Conservation (phyloP, 116 monocot genomes). For the Phalaenopsis hybrid region DNA sequence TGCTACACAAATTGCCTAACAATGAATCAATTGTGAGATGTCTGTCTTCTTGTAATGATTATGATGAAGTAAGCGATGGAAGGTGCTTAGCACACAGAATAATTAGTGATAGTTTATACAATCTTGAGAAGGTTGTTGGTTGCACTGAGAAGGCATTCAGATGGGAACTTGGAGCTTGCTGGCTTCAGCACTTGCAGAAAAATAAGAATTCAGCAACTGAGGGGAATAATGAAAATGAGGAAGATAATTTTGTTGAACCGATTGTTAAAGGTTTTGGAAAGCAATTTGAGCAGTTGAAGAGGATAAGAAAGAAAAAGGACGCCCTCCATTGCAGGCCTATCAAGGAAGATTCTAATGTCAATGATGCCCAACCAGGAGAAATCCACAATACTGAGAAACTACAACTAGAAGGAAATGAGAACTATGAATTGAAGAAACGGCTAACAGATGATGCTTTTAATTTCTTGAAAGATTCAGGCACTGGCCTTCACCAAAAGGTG, state of each 20-base stretch:
- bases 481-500: constrained; percentile 78
- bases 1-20: constrained; percentile 21
- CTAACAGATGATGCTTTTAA: constrained; percentile 49
- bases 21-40: constrained; percentile 14
- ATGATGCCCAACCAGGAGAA: background rate
- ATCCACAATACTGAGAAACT: constrained; percentile 9
- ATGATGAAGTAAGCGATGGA: constrained; percentile 18
- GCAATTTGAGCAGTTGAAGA: constrained; percentile 51
- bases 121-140: constrained; percentile 26
- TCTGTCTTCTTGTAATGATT: constrained; percentile 12
- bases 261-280: constrained; percentile 57
- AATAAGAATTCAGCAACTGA: constrained; percentile 19
- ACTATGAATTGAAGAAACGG: constrained; percentile 36
- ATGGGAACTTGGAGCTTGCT: constrained; percentile 51
- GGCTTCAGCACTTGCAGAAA: constrained; percentile 44
- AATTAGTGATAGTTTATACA: constrained; percentile 41
- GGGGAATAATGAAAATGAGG: constrained; percentile 19
- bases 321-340: background rate
- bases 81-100: constrained; percentile 30
- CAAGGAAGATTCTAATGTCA: constrained; percentile 11
- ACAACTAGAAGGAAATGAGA: constrained; percentile 13
- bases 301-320: constrained; percentile 39
- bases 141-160: constrained; percentile 21
- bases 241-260: constrained; percentile 19
- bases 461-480: constrained; percentile 59